phyloP scores from a whole-genome alignment of 2,329 filamentous ascomycete genomes.

The Neofusicoccum laricinum region DNA sequence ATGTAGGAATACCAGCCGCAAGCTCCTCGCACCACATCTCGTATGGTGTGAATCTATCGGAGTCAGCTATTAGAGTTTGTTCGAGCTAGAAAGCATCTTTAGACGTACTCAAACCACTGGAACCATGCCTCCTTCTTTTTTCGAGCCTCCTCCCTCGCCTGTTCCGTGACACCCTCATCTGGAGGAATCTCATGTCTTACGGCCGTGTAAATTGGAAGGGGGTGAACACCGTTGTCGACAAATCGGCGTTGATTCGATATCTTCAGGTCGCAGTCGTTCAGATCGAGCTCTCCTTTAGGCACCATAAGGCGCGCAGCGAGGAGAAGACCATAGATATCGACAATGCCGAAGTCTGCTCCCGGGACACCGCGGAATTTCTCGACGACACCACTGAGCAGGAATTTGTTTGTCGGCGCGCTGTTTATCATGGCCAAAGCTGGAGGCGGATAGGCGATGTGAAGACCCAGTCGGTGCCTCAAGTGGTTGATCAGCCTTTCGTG shows the following conservation, averaged over 20 bases:
- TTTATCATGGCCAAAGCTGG: conserved; percentile 76
- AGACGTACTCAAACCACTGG: conserved; percentile 88
- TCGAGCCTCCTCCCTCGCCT: conserved; percentile 38
- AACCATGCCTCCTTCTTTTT: conserved; percentile 76
- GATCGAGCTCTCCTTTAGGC: conserved; percentile 75
- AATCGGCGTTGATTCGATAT: conserved; percentile 81
- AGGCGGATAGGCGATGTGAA: conserved; percentile 92
- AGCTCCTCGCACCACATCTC: conserved; percentile 96
- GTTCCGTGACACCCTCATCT: conserved; percentile 38
- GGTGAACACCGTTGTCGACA: conserved; percentile 73
- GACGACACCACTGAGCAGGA: conserved; percentile 79
- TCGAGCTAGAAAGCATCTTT: neutral
- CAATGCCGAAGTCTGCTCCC: conserved; percentile 78
- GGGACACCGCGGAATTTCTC: conserved; percentile 87
- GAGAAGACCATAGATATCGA: conserved; percentile 88
- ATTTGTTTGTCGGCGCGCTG: conserved; percentile 91
- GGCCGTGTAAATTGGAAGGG: conserved; percentile 91
- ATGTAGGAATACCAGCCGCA: conserved; percentile 86
- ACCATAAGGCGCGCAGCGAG: conserved; percentile 82
- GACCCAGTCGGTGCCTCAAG: conserved; percentile 76
- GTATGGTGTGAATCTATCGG: conserved; percentile 64
- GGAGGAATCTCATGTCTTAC: conserved; percentile 92
- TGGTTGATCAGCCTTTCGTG: conserved; percentile 75
- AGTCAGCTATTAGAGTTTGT: conserved; percentile 9
- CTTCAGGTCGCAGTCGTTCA: conserved; percentile 79